Base-by-base conservation (phyloP, 2,329 filamentous ascomycete genomes). In the Corniculantispora saksenae region DNA sequence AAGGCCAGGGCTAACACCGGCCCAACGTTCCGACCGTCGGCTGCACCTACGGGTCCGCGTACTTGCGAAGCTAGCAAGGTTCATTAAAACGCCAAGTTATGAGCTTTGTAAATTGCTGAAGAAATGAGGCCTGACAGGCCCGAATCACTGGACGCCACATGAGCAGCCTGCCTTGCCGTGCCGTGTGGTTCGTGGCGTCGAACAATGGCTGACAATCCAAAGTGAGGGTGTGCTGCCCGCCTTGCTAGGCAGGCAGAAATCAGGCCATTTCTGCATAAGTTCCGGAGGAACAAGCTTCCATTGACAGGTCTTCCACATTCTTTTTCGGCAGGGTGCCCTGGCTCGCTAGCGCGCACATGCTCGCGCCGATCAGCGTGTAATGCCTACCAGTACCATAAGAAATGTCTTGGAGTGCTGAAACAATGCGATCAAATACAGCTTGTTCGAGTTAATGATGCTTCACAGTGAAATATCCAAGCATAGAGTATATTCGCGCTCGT, bases 201-300 rank as follows among this genome's bases (percentile, higher is more conserved):
- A 40, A 43, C 8, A 56, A 10, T 56, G 32, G 21, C 17, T 9
- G 32, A 43, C 35, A 19, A 9, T 21, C 12, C 29, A 21, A n/a
- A 38, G 35, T 38, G 32, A 56, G 54, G 54, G 35, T 56, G 54
- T 56, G 35, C 35, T 25, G 54, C 54, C n/a, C 15, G 15, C 35
- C 35, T 35, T 21, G 35, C 21, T 43, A 3, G 35, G 54, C 32
- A 1, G 43, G 54, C 10, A 43, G n/a, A 43, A 57, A 38, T 57
- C 54, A 57, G 54, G 38, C 38, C 54, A 57, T 45, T 57, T 19
- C 8, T 57, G 38, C 54, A 57, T 57, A 45, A 57, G 35, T n/a
- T 57, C 54, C 17, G n/a, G 32, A 43, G 19, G 23, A 25, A 17
- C 23, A 9, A 43, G 8, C 23, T n/a, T 29, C n/a, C 53, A 40